Evolutionary conservation across 192 early-diverging fungal genomes (phyloP), one percentile per base, ranked within the genome.

Genomic region (Coemansia sp.): DNA sequence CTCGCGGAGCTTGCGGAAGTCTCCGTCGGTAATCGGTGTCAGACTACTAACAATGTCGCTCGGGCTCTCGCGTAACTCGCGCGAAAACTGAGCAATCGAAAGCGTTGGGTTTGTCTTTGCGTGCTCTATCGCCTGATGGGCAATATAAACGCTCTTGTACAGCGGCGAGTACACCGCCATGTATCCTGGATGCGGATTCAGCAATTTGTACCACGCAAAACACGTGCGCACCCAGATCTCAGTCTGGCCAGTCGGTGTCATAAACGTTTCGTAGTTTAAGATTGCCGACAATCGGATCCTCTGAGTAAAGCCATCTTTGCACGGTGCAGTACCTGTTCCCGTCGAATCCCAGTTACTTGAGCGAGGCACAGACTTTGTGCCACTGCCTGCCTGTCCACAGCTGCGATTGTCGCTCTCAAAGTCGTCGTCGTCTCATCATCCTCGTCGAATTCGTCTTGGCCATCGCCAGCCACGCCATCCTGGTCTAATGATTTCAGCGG

Each of bases 181-280:
- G 54, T 77, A 82, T 3, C 47, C 61, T 32, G 69, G 56, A 9
- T 69, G 64, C 7, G 80, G 80, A 29, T 52, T 72, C 16, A 74
- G 61, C 54, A 82, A 65, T 56, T 77, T 82, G 56, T 82, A 82
- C 70, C 69, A 82, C 6, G 67, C 80, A 64, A 82, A 82, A 12
- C 63, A 64, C 12, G 80, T 82, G n/a, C 70, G 64, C 20, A 77
- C 63, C 80, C 80, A 82, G 37, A 82, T 62, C 20, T 72, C 73
- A 5, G 74, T 69, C 16, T 65, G 51, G n/a, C 68, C 72, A 13
- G 24, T 61, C 22, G 54, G 43, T 16, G 64, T 61, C 29, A 59
- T 16, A 49, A 68, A 68, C 14, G 70, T 66, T 41, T 82, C 68
- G 59, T 74, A 82, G 59, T 72, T 69, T 20, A 77, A 48, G 20